Percentiles rank a stretch among this genome's conserved stretches.
These are phyloP conservation scores for Leptosphaerulina australis DNA, from an alignment of 2,329 filamentous ascomycete species.

Conservation along the genomic window DNA sequence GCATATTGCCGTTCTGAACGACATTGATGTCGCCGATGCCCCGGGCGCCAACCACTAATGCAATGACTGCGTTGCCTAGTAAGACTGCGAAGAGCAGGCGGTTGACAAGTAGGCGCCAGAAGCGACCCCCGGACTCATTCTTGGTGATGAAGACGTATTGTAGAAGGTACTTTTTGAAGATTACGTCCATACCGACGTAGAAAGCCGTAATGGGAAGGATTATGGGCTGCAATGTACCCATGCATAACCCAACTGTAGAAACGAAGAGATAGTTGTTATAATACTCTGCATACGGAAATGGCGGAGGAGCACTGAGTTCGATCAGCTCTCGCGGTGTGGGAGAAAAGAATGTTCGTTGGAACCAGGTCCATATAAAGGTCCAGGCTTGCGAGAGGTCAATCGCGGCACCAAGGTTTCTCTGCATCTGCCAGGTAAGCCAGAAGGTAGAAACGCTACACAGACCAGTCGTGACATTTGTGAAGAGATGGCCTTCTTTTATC, in stretches of 20 bases:
- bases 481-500: constrained; percentile 69
- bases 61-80: constrained; percentile 77
- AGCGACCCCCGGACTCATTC: constrained; percentile 89
- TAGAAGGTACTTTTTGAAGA: constrained; percentile 92
- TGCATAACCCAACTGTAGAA: constrained; percentile 82
- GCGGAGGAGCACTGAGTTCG: constrained; percentile 86
- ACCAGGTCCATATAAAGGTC: constrained; percentile 78
- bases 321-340: constrained; percentile 92
- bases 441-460: constrained; percentile 84
- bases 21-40: constrained; percentile 57
- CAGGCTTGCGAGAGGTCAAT: constrained; percentile 87
- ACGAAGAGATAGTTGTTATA: constrained; percentile 99
- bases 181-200: constrained; percentile 84
- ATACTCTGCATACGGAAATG: constrained; percentile 93
- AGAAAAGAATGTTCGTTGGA: constrained; percentile 77
- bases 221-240: constrained; percentile 82
- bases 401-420: constrained; percentile 82
- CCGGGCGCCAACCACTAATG: constrained; percentile 74
- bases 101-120: constrained; percentile 91
- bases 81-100: constrained; percentile 83
- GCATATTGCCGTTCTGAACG: constrained; percentile 55
- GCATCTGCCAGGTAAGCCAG: constrained; percentile 88
- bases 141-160: constrained; percentile 90
- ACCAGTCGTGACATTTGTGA: constrained; percentile 69
- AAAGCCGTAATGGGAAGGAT: constrained; percentile 84